phyloP scores from a whole-genome alignment of 805 yeast genomes.

The Barnettozyma sp. region DNA sequence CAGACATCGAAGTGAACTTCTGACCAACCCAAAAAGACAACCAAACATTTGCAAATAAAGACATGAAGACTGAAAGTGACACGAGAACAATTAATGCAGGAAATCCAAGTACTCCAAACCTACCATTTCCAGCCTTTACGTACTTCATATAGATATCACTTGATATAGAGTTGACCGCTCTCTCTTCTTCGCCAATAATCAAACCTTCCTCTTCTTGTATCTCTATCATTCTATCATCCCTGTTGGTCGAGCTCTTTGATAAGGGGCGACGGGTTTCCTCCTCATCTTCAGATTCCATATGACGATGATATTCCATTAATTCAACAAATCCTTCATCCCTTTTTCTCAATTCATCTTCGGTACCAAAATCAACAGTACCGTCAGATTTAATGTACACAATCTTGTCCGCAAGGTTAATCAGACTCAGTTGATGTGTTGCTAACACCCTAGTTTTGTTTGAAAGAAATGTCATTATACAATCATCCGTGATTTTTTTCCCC shows the following conservation, averaged over 20 bases:
- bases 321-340: conserved; percentile 41
- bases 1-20: conserved; percentile 38
- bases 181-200: conserved; percentile 26
- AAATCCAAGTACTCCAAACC: conserved; percentile 25
- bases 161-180: conserved; percentile 33
- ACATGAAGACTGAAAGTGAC: conserved; percentile 40
- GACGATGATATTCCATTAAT: conserved; percentile 35
- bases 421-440: conserved; percentile 76
- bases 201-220: conserved; percentile 15
- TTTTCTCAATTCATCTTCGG: conserved; percentile 43
- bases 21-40: conserved; percentile 65
- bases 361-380: conserved; percentile 57
- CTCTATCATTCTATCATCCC: not conserved
- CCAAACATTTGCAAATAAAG: conserved; percentile 65
- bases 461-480: conserved; percentile 54
- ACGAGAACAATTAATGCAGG: conserved; percentile 15
- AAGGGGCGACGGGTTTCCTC: conserved; percentile 1
- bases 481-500: conserved; percentile 64
- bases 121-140: conserved; percentile 36
- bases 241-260: conserved; percentile 1
- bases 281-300: not conserved
- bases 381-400: conserved; percentile 56
- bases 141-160: conserved; percentile 30
- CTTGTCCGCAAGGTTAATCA: conserved; percentile 60
- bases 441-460: conserved; percentile 55